phyloP scores from a whole-genome alignment of 352 stramenopile genomes.

The Globisporangium barbulae region DNA sequence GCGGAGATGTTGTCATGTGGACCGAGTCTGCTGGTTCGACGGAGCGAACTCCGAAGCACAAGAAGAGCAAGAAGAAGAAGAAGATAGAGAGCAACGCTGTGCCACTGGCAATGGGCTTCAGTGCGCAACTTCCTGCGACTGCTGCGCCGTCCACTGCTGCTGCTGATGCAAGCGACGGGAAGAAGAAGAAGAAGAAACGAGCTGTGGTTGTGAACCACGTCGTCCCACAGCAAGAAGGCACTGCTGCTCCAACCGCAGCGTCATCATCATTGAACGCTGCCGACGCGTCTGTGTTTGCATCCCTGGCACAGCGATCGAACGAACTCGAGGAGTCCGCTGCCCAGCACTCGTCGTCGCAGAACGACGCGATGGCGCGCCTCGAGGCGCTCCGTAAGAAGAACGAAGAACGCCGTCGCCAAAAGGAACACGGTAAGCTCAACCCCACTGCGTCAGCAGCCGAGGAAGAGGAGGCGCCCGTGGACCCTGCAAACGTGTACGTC shows the following conservation, averaged over 20 bases:
- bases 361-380: constrained; percentile 61
- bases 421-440: constrained; percentile 23
- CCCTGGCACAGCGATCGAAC: constrained; percentile 1
- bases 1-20: neutral
- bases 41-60: constrained; percentile 5
- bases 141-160: neutral
- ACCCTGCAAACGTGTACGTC: constrained; percentile 48
- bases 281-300: neutral
- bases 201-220: constrained; percentile 28
- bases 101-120: constrained; percentile 6
- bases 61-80: constrained; percentile 24
- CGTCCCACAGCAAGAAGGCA: constrained; percentile 23
- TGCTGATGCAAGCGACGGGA: neutral
- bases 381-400: constrained; percentile 77
- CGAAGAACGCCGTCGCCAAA: constrained; percentile 58
- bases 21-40: neutral
- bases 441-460: constrained; percentile 6
- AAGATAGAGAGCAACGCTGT: constrained; percentile 17
- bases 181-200: constrained; percentile 26
- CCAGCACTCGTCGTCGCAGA: constrained; percentile 48
- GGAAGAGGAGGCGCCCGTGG: constrained; percentile 24
- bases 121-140: neutral
- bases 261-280: neutral
- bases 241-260: neutral
- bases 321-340: neutral